Evolutionary conservation across 2,329 filamentous ascomycete genomes (phyloP), one percentile per base, ranked within the genome.

Genomic region (Aureobasidium sp.): DNA sequence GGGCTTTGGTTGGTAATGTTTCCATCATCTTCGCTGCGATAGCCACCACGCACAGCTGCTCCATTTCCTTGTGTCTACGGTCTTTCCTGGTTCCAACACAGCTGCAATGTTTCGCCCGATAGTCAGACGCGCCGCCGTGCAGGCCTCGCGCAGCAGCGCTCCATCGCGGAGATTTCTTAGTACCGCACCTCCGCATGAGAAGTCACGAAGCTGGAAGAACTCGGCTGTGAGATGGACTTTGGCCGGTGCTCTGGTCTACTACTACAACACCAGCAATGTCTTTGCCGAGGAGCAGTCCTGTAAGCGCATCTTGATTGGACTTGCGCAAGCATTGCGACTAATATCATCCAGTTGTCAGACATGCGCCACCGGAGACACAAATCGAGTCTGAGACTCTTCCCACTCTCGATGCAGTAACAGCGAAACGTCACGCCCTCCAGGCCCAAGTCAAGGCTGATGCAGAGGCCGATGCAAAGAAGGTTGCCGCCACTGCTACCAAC

Each of bases 261-360:
- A 90, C 76, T 99, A 97, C 76, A 96, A 92, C 79, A 97, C 92
- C 8, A 93, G 88, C 71, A 84, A 86, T 60, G 81, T 91, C 26
- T 97, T 97, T 75, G 89, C 92, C 17, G 90, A 97, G 70, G 88
- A 95, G 75, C 84, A 86, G 39, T 76, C 83, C 68, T 82, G 92
- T 96, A 82, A 68, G 88, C 76, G 27, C 47, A 29, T 53, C 36
- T 34, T 26, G 46, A 32, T 36, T 10, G 12, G 48, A 63, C 13
- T 10, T 9, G 24, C 44, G 32, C 32, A 13, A 41, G 15, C 5
- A 26, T 48, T 43, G 34, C 60, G 48, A 59, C 65, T 69, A 51
- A 69, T 59, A 39, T 34, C 53, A 37, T 27, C 26, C 62, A 73
- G 71, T 69, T 61, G 65, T 68, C 37, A 64, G 68, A 34, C 69